phyloP scores from a whole-genome alignment of 495 filamentous ascomycete genomes.

The Penicillium macrosclerotiorum region DNA sequence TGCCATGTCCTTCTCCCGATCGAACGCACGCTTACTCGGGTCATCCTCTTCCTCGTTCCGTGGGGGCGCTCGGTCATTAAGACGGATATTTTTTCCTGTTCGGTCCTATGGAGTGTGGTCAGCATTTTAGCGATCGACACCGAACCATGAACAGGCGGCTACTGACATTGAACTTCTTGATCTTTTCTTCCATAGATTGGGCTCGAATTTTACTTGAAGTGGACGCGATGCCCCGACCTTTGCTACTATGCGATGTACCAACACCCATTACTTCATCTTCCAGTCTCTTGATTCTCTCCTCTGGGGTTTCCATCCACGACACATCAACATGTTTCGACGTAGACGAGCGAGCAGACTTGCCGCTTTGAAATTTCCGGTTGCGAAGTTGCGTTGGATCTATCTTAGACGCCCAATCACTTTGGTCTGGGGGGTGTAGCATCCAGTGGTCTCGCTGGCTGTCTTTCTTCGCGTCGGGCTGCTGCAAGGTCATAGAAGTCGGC shows the following conservation, averaged over 20 bases:
- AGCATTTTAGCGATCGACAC: too few species aligned
- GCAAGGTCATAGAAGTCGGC: neutral
- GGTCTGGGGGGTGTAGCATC: constrained; percentile 86
- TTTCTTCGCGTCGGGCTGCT: constrained; percentile 10
- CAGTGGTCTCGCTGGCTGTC: constrained; percentile 71
- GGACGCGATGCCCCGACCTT: neutral
- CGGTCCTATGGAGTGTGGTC: constrained; percentile 53
- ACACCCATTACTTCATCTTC: constrained; percentile 86
- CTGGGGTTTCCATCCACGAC: constrained; percentile 90
- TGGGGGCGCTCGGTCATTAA: constrained; percentile 56
- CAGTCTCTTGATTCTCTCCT: constrained; percentile 77
- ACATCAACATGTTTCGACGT: constrained; percentile 44
- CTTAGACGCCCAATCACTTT: constrained; percentile 58
- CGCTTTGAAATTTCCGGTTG: constrained; percentile 79
- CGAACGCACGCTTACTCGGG: constrained; percentile 83
- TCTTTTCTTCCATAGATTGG: constrained; percentile 44
- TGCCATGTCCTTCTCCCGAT: constrained; percentile 92
- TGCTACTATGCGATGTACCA: constrained; percentile 7
- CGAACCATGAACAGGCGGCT: too few species aligned
- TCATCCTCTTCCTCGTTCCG: constrained; percentile 85
- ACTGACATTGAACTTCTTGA: constrained; percentile 58
- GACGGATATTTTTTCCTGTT: constrained; percentile 60
- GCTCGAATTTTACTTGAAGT: constrained; percentile 15
- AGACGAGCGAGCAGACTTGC: constrained; percentile 53
- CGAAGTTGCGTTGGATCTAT: constrained; percentile 83